Evolutionary conservation across 108 stramenopile genomes (phyloP).

Genomic region (Skeletonema marinoi): DNA sequence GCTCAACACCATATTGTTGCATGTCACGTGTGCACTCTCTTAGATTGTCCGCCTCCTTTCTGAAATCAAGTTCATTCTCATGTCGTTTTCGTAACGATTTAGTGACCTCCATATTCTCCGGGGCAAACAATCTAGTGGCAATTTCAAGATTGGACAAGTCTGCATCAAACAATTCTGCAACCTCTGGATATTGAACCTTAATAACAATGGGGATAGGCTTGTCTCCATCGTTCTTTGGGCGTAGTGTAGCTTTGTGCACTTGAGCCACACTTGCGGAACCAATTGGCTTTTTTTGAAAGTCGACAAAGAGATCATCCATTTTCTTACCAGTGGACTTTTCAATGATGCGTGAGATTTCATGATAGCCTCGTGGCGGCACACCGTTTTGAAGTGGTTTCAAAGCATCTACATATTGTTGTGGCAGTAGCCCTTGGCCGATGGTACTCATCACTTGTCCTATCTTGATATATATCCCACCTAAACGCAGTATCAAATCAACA

Average conservation of each 20-base stretch:
- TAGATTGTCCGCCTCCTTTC: constrained; percentile 75
- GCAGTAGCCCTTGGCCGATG: constrained; percentile 30
- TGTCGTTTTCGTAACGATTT: constrained; percentile 57
- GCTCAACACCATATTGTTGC: constrained; percentile 54
- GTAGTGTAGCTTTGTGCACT: constrained; percentile 63
- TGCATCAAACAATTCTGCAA: constrained; percentile 73
- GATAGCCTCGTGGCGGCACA: constrained; percentile 61
- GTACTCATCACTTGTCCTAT: constrained; percentile 60
- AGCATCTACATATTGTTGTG: constrained; percentile 52
- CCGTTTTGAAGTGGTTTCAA: constrained; percentile 79
- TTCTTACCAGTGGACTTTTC: constrained; percentile 44
- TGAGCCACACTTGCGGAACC: constrained; percentile 75
- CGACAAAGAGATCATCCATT: constrained; percentile 62
- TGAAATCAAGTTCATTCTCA: constrained; percentile 71
- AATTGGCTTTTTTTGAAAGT: constrained; percentile 67
- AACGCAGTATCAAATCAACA: constrained; percentile 49
- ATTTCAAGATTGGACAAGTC: constrained; percentile 80
- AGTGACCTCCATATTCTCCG: constrained; percentile 64
- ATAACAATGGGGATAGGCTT: constrained; percentile 53
- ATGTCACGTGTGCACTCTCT: constrained; percentile 58
- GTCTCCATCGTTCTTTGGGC: constrained; percentile 9
- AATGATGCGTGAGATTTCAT: constrained; percentile 68
- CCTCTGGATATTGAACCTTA: constrained; percentile 82
- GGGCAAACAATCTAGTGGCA: constrained; percentile 62
- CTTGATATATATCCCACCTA: constrained; percentile 83